A percentile compares a stretch with the other conserved stretches of the same genome.
phyloP scores from a whole-genome alignment of 805 yeast species.

The Hanseniaspora taiwanica region DNA sequence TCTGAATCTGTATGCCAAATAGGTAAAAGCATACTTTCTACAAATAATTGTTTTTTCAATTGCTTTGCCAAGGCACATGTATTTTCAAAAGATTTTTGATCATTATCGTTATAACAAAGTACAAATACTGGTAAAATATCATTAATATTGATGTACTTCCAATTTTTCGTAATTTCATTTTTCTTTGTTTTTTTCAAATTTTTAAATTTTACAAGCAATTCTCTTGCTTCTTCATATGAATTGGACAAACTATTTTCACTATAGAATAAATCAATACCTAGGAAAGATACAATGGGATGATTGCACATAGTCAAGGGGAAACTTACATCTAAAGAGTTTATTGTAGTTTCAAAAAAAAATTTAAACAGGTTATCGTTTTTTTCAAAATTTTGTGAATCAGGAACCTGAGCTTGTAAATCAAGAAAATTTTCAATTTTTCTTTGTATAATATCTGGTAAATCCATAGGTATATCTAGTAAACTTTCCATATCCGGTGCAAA shows the following conservation, averaged over 20 bases:
- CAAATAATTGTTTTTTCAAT: slow-evolving; percentile 29
- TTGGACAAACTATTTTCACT: slow-evolving; percentile 30
- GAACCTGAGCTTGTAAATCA: not conserved
- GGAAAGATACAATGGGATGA: slow-evolving; percentile 70
- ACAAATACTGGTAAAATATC: slow-evolving; percentile 45
- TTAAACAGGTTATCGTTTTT: not conserved
- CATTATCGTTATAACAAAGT: slow-evolving; percentile 34
- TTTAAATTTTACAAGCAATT: slow-evolving; percentile 40
- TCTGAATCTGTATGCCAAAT: slow-evolving; percentile 12
- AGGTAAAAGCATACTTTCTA: slow-evolving; percentile 21
- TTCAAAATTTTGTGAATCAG: not conserved
- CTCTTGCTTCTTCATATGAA: slow-evolving; percentile 39
- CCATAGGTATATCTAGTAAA: not conserved
- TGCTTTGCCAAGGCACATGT: slow-evolving; percentile 28
- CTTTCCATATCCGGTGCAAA: not conserved
- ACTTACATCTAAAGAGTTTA: not conserved
- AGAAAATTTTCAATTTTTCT: not conserved
- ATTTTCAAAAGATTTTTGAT: slow-evolving; percentile 31
- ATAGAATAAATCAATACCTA: slow-evolving; percentile 38
- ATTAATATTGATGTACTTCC: slow-evolving; percentile 53
- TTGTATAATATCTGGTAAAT: not conserved
- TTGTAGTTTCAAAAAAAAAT: not conserved
- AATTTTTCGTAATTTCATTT: slow-evolving; percentile 27
- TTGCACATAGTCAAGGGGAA: slow-evolving; percentile 33
- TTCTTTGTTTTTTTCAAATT: slow-evolving; percentile 13